Base-by-base conservation (phyloP, 495 filamentous ascomycete genomes). In the Thermochaetoides thermophila region DNA sequence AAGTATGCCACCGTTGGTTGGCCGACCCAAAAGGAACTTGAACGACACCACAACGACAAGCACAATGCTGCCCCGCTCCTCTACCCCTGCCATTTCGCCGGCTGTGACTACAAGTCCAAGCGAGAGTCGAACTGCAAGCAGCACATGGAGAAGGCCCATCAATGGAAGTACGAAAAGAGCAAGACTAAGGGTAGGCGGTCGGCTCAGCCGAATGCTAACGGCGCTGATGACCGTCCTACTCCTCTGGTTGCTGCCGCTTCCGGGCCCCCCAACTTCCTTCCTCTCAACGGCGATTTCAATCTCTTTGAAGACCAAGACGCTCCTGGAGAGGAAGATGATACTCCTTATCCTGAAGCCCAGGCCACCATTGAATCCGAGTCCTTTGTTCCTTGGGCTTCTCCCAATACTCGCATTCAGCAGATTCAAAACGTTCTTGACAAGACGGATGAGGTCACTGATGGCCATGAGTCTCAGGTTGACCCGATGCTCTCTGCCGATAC, bases 51-150 rank as follows among this genome's bases (percentile, higher is more conserved):
- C 53, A 94, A 94, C 48, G 89, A 97, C 58, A 93, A 87, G 55
- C 89, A 97, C 55, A 81, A 81, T 12, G 50, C 58, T 11, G 61
- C 69, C 10, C 84, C 89, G 3, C 56, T 63, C 10, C 65, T 80
- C 51, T 92, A 68, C 54, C 66, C 73, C 39, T 97, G 89, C 59
- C 55, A 66, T 6, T 95, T 73, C 50, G 53, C 67, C 32, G 75
- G 76, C n/a, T 97, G 89, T 66, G 64, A 75, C 0, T 97, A 96
- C 57, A 69, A 76, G 39, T 93, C 85, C 27, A 95, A 94, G 63
- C 76, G 89, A 24, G 80, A 93, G 56, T 89, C 81, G 50, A 97
- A 97, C 58, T 92, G 84, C 72, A 96, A 96, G 54, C 89, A 97
- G 53, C 89, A 97, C 55, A 97, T 97, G 89, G 89, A 97, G 62